Evolutionary conservation across 306 rosid species (phyloP), one percentile per base, ranked within the genome.

Genomic region (Citrullus amarus): DNA sequence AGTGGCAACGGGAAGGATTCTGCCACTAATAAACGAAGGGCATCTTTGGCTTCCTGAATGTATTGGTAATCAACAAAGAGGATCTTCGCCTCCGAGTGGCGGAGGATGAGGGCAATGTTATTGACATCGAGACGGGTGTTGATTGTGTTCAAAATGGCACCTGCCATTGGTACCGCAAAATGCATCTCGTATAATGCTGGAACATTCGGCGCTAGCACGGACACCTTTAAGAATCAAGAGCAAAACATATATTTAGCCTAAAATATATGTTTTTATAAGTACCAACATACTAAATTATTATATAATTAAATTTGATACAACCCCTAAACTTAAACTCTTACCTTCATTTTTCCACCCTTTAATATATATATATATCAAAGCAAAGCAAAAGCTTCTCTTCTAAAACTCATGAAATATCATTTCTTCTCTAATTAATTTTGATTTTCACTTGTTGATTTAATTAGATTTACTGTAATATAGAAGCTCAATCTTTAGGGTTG

Each of bases 141-240:
- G 17, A 95, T 83, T 28, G 97, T 80, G 92, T 92, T 95, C 1
- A 95, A 86, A 2, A 92, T 91, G 0, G 87, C 96, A 1, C 98
- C 97, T 0, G 97, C 98, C 98, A 95, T 95, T 1, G 98, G 95
- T 59, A 92, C 97, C 1, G 96, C 97, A 22, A 95, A 95, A 80
- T 95, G 98, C 97, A 95, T 92, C 93, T 95, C 98, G 46, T 92
- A 95, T 95, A 87, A 78, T 53, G 98, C 98, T 34, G 98, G 98
- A 61, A 92, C 79, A 75, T 94, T 94, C 1, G 98, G 98, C 0
- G 98, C 98, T 76, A 95, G 20, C 32, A 94, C 92, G 0, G 98
- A 94, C 0, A 92, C 96, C 98, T 93, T 82, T 1, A 50, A 56
- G 3, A 22, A 41, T 12, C 36, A 32, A 30, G 3, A 54, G 53